These are phyloP conservation scores for Clarireedia monteithiana DNA, from an alignment of 2,329 filamentous ascomycete species.

Conservation along the genomic window DNA sequence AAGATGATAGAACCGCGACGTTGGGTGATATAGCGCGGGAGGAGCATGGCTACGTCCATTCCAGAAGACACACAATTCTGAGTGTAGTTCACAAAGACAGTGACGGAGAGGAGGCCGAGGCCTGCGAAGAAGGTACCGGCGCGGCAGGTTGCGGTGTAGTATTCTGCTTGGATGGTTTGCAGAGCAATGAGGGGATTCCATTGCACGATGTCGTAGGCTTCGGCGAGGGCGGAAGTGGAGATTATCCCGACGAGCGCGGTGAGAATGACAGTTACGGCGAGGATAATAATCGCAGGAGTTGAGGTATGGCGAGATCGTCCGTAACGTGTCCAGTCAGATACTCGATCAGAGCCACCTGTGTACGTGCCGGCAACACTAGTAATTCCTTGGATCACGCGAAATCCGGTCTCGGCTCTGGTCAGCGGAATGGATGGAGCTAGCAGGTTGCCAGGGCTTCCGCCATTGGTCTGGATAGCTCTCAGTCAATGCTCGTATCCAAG, in stretches of 20 bases:
- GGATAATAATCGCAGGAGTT: conserved; percentile 27
- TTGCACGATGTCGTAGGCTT: conserved; percentile 39
- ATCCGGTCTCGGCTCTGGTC: not conserved
- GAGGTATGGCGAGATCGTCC: not conserved
- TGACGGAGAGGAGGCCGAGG: conserved; percentile 36
- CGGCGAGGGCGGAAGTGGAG: conserved; percentile 44
- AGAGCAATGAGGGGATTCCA: conserved; percentile 40
- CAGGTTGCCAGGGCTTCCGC: not conserved
- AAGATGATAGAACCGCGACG: conserved; percentile 44
- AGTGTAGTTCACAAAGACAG: conserved; percentile 39
- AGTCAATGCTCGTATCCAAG: not conserved
- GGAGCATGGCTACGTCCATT: conserved; percentile 47
- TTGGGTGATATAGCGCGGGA: conserved; percentile 48
- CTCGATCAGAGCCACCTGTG: not conserved
- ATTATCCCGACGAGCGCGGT: conserved; percentile 33
- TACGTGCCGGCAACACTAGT: not conserved
- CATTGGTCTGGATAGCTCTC: not conserved
- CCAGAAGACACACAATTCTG: conserved; percentile 43
- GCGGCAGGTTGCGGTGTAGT: conserved; percentile 32
- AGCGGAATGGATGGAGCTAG: not conserved
- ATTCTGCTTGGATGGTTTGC: conserved; percentile 34
- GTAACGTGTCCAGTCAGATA: not conserved
- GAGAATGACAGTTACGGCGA: conserved; percentile 33
- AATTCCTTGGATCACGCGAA: not conserved
- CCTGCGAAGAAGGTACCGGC: conserved; percentile 40